Conservation (phyloP, 805 yeast genomes). For the Suhomyces pyralidae region DNA sequence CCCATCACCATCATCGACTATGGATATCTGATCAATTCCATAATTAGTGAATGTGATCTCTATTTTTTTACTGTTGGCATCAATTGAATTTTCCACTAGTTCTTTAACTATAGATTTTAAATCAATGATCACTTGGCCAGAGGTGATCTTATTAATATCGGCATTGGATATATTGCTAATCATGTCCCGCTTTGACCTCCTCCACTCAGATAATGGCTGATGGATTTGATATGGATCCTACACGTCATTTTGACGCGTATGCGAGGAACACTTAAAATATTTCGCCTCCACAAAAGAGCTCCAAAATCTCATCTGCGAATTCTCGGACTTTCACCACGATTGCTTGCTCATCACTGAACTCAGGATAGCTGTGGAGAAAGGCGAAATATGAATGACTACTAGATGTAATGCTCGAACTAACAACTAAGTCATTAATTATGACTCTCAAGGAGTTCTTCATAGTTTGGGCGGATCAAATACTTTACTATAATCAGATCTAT, state of each 20-base stretch:
- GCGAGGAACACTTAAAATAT: neutral
- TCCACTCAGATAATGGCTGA: neutral
- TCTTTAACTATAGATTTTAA: conserved; percentile 78
- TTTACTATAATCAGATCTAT: conserved; percentile 53
- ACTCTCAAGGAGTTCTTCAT: conserved; percentile 48
- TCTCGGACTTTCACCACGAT: neutral
- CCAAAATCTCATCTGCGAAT: neutral
- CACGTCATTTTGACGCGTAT: neutral
- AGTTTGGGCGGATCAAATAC: conserved; percentile 51
- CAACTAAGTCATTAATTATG: conserved; percentile 28
- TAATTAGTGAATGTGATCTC: conserved; percentile 67
- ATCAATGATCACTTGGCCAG: conserved; percentile 90
- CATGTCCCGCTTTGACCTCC: conserved; percentile 7
- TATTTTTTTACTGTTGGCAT: conserved; percentile 67
- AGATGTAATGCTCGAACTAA: conserved; percentile 9
- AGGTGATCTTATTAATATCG: conserved; percentile 76
- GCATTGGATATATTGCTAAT: conserved; percentile 26
- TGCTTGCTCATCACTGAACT: neutral
- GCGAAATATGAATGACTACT: neutral
- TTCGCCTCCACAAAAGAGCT: neutral
- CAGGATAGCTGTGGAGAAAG: neutral
- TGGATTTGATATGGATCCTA: neutral
- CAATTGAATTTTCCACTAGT: conserved; percentile 80
- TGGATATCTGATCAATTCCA: conserved; percentile 70
- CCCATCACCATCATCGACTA: conserved; percentile 68